These are phyloP conservation scores for Salix dunnii DNA, from an alignment of 345 rosid species.

Conservation along the genomic window DNA sequence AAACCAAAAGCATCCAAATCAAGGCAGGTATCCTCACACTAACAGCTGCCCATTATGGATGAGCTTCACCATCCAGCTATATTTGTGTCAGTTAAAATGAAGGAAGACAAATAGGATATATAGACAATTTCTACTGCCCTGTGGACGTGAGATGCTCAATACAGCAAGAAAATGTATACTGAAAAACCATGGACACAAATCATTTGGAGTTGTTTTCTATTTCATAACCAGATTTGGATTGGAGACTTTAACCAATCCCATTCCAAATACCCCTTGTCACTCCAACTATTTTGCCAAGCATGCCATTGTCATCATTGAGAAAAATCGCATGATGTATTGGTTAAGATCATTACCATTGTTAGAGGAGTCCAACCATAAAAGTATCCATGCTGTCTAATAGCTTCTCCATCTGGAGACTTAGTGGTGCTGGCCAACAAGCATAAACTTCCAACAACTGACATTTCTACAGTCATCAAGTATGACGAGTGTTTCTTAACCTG, in stretches of 20 bases:
- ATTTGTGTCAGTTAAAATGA: not conserved
- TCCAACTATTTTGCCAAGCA: not conserved
- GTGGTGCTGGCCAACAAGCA: slow-evolving; percentile 75
- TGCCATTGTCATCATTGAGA: not conserved
- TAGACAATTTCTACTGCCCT: not conserved
- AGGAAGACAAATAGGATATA: not conserved
- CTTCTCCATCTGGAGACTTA: slow-evolving; percentile 97
- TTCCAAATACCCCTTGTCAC: not conserved
- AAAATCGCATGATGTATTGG: not conserved
- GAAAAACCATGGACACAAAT: not conserved
- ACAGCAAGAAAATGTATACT: not conserved
- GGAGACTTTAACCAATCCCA: not conserved
- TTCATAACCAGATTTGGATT: not conserved
- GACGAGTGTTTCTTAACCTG: slow-evolving; percentile 96
- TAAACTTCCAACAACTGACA: slow-evolving; percentile 92
- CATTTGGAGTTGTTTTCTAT: not conserved
- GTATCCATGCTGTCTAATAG: slow-evolving; percentile 70
- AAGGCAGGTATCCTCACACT: not conserved
- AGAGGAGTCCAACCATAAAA: slow-evolving; percentile 95
- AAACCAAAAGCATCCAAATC: not conserved
- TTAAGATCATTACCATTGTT: slow-evolving; percentile 53
- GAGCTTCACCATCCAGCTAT: not conserved
- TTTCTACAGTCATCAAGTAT: slow-evolving; percentile 93
- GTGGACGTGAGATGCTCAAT: not conserved
- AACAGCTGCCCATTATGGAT: not conserved